A percentile compares a stretch with the other conserved stretches of the same genome.
Conservation (phyloP, 2,329 filamentous ascomycete species). For the Penicillium sp. region DNA sequence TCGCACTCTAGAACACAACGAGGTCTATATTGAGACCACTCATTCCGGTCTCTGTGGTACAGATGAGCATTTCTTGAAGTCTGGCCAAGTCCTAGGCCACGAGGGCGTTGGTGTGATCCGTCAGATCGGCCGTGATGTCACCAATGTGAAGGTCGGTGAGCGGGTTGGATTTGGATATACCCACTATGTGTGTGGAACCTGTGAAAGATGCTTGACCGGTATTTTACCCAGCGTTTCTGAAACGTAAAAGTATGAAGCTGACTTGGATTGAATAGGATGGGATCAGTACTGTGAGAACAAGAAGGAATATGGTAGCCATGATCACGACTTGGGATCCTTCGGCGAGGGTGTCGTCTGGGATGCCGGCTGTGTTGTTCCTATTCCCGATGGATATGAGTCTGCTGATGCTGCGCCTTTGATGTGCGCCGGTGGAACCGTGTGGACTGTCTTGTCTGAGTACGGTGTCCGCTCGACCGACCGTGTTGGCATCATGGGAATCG, state of each 20-base stretch:
- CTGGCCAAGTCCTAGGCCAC: conserved; percentile 47
- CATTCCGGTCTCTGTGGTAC: conserved; percentile 30
- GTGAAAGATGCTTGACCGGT: conserved; percentile 34
- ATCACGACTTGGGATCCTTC: conserved; percentile 36
- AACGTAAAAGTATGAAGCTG: background rate
- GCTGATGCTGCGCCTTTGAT: conserved; percentile 35
- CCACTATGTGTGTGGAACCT: conserved; percentile 35
- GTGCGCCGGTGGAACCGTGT: conserved; percentile 42
- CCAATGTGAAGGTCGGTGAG: conserved; percentile 46
- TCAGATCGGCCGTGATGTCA: conserved; percentile 47
- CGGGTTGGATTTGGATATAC: conserved; percentile 39
- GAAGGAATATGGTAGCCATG: conserved; percentile 31
- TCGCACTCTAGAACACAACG: conserved; percentile 20
- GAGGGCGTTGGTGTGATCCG: conserved; percentile 56
- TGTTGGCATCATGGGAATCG: conserved; percentile 68
- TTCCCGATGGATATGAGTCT: conserved; percentile 32
- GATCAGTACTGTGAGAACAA: conserved; percentile 35
- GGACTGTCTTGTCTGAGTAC: conserved; percentile 60
- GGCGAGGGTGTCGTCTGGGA: conserved; percentile 33
- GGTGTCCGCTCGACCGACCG: conserved; percentile 63
- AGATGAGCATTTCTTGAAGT: conserved; percentile 25
- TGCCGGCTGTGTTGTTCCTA: conserved; percentile 38
- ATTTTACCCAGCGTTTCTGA: background rate
- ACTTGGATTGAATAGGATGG: conserved; percentile 18
- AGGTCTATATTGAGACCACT: conserved; percentile 27